These are phyloP conservation scores for Heterobasidion occidentale DNA, from an alignment of 1,284 basidiomycete species.

Conservation along the genomic window DNA sequence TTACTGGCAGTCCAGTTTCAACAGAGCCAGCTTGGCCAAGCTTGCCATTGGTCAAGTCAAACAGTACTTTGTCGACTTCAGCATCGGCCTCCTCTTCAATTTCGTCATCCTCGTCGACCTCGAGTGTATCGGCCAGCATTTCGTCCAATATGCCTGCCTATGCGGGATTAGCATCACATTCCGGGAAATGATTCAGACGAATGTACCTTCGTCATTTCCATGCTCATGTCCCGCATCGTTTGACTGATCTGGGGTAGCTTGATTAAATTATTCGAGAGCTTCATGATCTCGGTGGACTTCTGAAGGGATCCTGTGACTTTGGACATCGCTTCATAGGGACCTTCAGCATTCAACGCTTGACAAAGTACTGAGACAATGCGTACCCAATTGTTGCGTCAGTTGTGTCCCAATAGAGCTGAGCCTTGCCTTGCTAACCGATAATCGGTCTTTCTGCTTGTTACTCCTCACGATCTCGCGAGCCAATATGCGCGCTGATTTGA, in stretches of 20 bases:
- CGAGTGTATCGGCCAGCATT: constrained; percentile 84
- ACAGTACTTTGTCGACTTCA: constrained; percentile 96
- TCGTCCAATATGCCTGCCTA: constrained; percentile 92
- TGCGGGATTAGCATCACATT: neutral
- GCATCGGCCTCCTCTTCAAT: constrained; percentile 95
- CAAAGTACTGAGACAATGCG: constrained; percentile 19
- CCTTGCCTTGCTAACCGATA: constrained; percentile 90
- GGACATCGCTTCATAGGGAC: constrained; percentile 69
- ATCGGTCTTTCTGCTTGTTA: constrained; percentile 88
- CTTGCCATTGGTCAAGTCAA: constrained; percentile 94
- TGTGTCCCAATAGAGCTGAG: constrained; percentile 90
- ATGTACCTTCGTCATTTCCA: constrained; percentile 95
- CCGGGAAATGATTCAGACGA: neutral
- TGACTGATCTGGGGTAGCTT: constrained; percentile 90
- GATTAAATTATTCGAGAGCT: constrained; percentile 86
- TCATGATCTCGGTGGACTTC: constrained; percentile 99
- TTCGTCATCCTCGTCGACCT: constrained; percentile 89
- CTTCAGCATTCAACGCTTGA: neutral
- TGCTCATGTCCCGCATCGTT: constrained; percentile 95
- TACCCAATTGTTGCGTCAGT: constrained; percentile 90
- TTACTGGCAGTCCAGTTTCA: constrained; percentile 71
- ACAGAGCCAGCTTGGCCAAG: constrained; percentile 78
- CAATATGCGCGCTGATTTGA: constrained; percentile 87
- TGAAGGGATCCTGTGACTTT: constrained; percentile 97
- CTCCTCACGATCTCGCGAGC: constrained; percentile 93